Evolutionary conservation across 495 filamentous ascomycete genomes (phyloP).

Genomic region (Parathielavia appendiculata): DNA sequence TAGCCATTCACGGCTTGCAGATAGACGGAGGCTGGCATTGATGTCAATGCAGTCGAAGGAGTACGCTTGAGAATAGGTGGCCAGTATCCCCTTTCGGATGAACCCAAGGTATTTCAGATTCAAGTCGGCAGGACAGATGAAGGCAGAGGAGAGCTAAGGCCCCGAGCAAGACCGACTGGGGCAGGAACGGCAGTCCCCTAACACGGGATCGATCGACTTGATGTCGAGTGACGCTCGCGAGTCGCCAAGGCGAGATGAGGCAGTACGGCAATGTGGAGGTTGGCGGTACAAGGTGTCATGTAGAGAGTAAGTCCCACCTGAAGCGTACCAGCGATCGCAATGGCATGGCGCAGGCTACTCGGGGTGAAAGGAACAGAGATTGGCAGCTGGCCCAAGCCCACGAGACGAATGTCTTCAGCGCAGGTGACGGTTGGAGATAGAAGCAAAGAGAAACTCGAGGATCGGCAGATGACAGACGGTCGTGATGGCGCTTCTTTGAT

Average conservation of each 20-base stretch:
- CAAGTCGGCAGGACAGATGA: neutral
- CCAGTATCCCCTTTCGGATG: neutral
- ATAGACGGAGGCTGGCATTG: neutral
- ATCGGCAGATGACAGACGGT: neutral
- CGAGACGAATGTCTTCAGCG: neutral
- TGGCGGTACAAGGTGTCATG: neutral
- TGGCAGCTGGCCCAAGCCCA: neutral
- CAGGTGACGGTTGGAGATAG: neutral
- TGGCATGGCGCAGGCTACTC: slow-evolving; percentile 4
- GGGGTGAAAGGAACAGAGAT: neutral
- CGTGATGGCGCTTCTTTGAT: neutral
- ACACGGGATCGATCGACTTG: neutral
- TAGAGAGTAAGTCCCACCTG: neutral
- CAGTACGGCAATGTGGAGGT: neutral
- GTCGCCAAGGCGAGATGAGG: slow-evolving; percentile 2
- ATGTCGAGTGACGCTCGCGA: slow-evolving; percentile 1
- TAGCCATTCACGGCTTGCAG: no score
- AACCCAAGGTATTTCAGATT: neutral
- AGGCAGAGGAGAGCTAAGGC: slow-evolving; percentile 4
- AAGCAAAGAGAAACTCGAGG: neutral
- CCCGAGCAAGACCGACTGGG: neutral
- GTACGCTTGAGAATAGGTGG: neutral
- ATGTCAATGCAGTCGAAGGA: neutral
- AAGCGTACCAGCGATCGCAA: neutral
- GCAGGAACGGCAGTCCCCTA: neutral